phyloP scores from a whole-genome alignment of 192 early-diverging fungal species.

The Podila epigama region DNA sequence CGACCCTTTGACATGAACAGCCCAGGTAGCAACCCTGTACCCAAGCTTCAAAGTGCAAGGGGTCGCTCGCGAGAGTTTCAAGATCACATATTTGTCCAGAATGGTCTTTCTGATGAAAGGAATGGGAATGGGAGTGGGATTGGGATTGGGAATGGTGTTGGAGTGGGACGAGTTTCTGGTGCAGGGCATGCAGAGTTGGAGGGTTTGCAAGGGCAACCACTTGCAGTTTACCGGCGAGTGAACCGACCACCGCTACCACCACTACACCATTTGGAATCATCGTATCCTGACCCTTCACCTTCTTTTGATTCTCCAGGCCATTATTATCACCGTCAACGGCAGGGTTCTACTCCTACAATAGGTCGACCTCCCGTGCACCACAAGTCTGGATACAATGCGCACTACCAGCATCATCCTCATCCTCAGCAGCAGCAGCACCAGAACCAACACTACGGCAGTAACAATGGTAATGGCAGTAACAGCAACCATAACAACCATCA shows the following conservation, averaged over 20 bases:
- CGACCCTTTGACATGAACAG: not conserved
- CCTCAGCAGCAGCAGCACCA: slow-evolving; percentile 4
- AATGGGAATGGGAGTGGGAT: not conserved
- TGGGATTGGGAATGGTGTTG: not conserved
- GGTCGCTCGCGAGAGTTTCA: not conserved
- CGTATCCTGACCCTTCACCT: not conserved
- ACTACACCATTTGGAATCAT: not conserved
- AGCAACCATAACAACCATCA: no score
- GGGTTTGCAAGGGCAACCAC: slow-evolving; percentile 6
- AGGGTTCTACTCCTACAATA: no score
- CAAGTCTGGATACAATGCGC: not conserved
- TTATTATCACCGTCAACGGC: not conserved
- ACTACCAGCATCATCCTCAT: not conserved
- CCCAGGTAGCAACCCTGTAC: not conserved
- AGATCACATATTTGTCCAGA: not conserved
- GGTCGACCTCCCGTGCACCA: not conserved
- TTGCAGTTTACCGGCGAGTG: slow-evolving; percentile 10
- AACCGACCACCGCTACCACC: not conserved
- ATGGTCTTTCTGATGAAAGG: not conserved
- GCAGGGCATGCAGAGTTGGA: not conserved
- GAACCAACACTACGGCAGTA: not conserved
- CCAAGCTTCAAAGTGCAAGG: slow-evolving; percentile 7
- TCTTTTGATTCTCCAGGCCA: not conserved
- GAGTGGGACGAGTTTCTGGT: not conserved
- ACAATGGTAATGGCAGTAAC: not conserved